Base-by-base conservation (phyloP, 345 rosid species). In the Euphorbia tirucalli region DNA sequence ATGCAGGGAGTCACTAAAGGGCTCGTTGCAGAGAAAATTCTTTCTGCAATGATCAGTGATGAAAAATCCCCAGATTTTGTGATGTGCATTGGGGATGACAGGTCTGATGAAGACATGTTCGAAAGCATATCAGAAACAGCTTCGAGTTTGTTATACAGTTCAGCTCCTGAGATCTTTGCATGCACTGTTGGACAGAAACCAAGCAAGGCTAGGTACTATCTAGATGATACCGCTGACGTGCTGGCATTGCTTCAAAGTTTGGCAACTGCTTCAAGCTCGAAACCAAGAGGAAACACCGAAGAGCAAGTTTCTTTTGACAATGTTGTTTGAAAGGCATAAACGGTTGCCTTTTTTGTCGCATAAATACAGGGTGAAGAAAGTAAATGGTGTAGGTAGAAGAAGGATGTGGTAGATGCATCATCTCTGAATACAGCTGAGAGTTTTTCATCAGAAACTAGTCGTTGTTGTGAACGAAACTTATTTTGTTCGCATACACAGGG, bases 151-250 rank as follows among this genome's bases (percentile, higher is more conserved):
- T 62, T 60, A 63, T 63, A 61, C 37, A 39, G 60, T 46, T 25
- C 70, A 21, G 62, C 41, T 30, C 80, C 81, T 3, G 77, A 65
- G 55, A 64, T 69, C 11, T 78, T 78, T 49, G 77, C 81, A 18
- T 78, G 81, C 63, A 78, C 81, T 13, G 81, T 78, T 10, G 77
- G 81, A 41, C 81, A 73, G 44, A 78, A 78, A 49, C 81, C 81
- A 15, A 78, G 81, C 77, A 78, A 78, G 48, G 81, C 81, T 41
- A 73, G 66, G 69, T 78, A 78, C 69, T 78, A 78, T 64, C 35
- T 78, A 3, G 81, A 78, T 15, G 77, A 78, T 37, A 73, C 74
- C 1, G 49, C 37, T 31, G 81, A 78, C 3, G 74, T 78, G 7
- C 44, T 73, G 28, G 74, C 74, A 44, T 46, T 78, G 70, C 77